Conservation (phyloP, 73 alveolate genomes). For the Tetrahymena elliotti region DNA sequence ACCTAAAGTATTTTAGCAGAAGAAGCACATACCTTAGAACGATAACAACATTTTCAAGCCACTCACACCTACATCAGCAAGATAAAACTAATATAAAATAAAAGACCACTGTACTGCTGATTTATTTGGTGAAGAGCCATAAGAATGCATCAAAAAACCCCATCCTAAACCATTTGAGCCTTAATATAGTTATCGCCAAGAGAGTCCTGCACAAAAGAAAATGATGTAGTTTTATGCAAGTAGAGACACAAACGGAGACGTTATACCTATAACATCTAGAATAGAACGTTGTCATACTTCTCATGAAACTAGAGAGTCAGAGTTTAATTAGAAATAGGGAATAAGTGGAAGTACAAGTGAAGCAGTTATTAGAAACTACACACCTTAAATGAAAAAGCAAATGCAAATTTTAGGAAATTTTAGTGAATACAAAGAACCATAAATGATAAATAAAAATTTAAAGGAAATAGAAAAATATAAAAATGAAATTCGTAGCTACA, state of each 20-base stretch:
- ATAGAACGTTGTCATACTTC: not conserved
- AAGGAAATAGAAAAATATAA: not conserved
- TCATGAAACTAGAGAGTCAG: not conserved
- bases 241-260: not conserved
- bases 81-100: not conserved
- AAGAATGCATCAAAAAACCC: not conserved
- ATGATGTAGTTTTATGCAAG: not conserved
- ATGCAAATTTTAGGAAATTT: not conserved
- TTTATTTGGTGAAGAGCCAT: not conserved
- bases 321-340: not conserved
- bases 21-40: not conserved
- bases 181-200: not conserved
- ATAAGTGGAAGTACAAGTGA: not conserved
- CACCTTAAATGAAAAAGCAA: not conserved
- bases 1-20: not conserved
- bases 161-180: not conserved
- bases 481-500: not conserved
- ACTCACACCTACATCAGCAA: not conserved
- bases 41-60: not conserved
- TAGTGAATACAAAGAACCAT: not conserved
- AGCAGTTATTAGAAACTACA: not conserved
- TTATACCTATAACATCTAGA: not conserved
- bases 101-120: not conserved
- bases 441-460: not conserved
- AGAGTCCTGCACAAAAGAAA: not conserved